These are phyloP conservation scores for Acanthamoeba healyi DNA, from an alignment of 208 protist species.

Conservation along the genomic window DNA sequence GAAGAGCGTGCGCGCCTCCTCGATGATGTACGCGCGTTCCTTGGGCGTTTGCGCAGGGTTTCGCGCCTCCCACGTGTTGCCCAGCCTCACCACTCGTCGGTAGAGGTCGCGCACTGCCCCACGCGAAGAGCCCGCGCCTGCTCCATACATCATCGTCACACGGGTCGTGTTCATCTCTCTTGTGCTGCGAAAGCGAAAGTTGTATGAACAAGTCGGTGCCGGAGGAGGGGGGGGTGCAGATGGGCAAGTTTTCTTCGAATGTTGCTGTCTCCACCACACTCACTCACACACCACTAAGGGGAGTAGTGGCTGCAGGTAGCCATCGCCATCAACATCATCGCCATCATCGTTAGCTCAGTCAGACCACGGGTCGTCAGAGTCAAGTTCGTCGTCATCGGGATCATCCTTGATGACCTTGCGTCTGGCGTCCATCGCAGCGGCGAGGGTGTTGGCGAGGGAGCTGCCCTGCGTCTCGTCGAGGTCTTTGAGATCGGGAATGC, in stretches of 20 bases:
- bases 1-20: conserved; percentile 19
- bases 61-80: conserved; percentile 8
- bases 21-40: neutral
- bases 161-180: neutral
- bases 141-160: neutral
- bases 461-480: conserved; percentile 23
- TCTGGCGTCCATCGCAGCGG: neutral
- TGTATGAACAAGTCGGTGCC: no score
- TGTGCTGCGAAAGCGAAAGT: no score
- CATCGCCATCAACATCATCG: no score
- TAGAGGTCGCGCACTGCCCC: neutral
- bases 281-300: no score
- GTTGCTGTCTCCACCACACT: no score
- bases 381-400: neutral
- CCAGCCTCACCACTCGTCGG: neutral
- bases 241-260: no score
- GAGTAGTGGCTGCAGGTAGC: no score
- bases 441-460: conserved; percentile 7
- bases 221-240: no score
- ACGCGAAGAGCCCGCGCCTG: neutral
- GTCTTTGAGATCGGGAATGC: neutral
- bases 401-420: neutral
- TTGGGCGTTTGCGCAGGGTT: neutral
- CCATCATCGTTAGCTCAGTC: neutral
- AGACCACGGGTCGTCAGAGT: conserved; percentile 39